Evolutionary conservation across 2,329 filamentous ascomycete species (phyloP), one percentile per base, ranked within the genome.

Genomic region (Apiospora arundinis): DNA sequence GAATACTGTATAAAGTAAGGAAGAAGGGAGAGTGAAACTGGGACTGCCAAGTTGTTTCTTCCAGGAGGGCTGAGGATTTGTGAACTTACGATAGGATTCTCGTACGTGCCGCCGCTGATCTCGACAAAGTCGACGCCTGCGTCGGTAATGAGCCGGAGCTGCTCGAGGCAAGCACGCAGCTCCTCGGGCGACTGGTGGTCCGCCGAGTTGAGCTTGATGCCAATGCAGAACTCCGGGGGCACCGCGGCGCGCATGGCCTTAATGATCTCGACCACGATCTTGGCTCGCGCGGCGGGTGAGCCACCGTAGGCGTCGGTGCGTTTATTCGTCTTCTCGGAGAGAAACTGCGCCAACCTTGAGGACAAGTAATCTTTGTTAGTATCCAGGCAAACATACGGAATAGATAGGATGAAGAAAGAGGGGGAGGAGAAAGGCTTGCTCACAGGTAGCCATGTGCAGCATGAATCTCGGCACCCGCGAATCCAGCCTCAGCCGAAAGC

Each of bases 61-160:
- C 32, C 32, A 4, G 32, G 32, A 6, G 32, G 28, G 6, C 8
- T 48, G 9, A 32, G 14, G 32, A 32, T 21, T 18, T 12, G 21
- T 21, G 66, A 42, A 72, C 82, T 73, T 76, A 88, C 86, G 71
- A 74, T 75, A 0, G 88, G 87, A 71, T 90, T 81, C 74, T 90
- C 88, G 72, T 86, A 90, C 0, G 77, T 86, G 0, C 91, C 91
- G 0, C 91, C 91, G 45, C 86, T 89, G 48, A 93, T 85, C 78
- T 93, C 91, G 2, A 93, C 79, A 74, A 92, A 92, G 78, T 93
- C 92, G 1, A 93, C 80, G 7, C 83, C 88, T 45, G 82, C 84
- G 2, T 80, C 68, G 8, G 72, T 37, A 37, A 73, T 71, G 68
- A 65, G 77, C 12, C 80, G 77, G n/a, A 92, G 81, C 78, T 93